Evolutionary conservation across 257 asterid species (phyloP).

Genomic region (Fraxinus pennsylvanica): DNA sequence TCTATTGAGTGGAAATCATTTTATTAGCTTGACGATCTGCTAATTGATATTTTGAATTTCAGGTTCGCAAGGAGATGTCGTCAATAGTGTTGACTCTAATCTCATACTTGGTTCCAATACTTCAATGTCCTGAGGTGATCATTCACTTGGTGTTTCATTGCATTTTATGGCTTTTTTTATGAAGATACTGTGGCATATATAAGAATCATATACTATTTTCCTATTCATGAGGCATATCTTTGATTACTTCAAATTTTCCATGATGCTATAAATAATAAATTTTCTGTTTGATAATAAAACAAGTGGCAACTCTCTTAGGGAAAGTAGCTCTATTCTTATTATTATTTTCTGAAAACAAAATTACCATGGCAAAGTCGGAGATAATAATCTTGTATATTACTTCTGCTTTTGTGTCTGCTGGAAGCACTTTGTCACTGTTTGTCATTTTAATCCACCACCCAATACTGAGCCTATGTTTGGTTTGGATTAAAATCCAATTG

Average conservation of each 20-base stretch:
- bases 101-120: conserved; percentile 83
- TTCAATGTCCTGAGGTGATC: conserved; percentile 88
- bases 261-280: not conserved
- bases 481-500: too few species aligned
- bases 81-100: conserved; percentile 74
- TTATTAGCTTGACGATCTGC: conserved; percentile 18
- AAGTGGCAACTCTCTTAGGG: not conserved
- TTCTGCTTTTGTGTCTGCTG: not conserved
- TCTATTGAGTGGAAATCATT: not conserved
- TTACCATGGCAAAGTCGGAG: not conserved
- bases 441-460: conserved; percentile 6
- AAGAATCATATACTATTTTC: not conserved
- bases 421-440: not conserved
- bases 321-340: not conserved
- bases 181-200: not conserved
- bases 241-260: not conserved
- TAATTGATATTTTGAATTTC: conserved; percentile 28
- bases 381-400: not conserved
- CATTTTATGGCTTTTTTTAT: conserved; percentile 6
- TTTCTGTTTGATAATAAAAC: not conserved
- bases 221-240: not conserved
- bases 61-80: conserved; percentile 88
- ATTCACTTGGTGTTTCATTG: conserved; percentile 11
- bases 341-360: not conserved
- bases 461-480: not conserved